phyloP scores from a whole-genome alignment of 192 early-diverging fungal species.

The Phlyctochytrium bullatum region DNA sequence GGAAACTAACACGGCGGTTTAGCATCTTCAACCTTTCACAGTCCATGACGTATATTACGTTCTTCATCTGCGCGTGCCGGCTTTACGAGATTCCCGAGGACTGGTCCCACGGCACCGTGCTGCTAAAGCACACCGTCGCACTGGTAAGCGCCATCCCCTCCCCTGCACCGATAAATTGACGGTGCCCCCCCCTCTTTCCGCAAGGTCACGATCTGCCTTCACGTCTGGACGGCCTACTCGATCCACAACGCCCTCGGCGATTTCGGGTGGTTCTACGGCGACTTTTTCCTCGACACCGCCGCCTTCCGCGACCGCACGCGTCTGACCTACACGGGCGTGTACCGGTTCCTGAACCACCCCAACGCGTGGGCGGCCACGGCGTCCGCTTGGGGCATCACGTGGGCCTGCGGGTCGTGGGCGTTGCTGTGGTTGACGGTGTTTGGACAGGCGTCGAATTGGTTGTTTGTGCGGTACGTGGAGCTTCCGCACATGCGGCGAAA shows the following conservation, averaged over 20 bases:
- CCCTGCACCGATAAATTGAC: neutral
- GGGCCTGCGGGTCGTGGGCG: constrained; percentile 61
- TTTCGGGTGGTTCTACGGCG: constrained; percentile 98
- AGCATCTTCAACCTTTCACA: constrained; percentile 88
- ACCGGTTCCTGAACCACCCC: constrained; percentile 92
- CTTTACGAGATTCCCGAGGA: constrained; percentile 73
- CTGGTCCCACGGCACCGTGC: constrained; percentile 64
- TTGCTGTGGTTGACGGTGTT: constrained; percentile 81
- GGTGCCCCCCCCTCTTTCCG: neutral
- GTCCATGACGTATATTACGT: constrained; percentile 89
- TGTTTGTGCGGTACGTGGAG: constrained; percentile 87
- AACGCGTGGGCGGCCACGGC: constrained; percentile 79
- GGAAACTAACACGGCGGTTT: neutral
- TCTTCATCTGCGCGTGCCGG: constrained; percentile 75
- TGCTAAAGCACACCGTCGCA: constrained; percentile 84
- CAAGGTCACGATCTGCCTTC: constrained; percentile 75
- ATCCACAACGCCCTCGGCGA: constrained; percentile 92
- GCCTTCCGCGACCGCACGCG: constrained; percentile 27
- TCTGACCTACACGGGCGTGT: constrained; percentile 83
- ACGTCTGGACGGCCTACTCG: constrained; percentile 88
- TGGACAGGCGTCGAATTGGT: constrained; percentile 76
- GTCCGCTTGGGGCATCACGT: constrained; percentile 89
- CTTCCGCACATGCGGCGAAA: constrained; percentile 86
- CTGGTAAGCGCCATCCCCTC: too few species aligned
- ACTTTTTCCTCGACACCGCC: constrained; percentile 85